Conservation (phyloP, 129 eudicot genomes). For the Escallonia rubra region DNA sequence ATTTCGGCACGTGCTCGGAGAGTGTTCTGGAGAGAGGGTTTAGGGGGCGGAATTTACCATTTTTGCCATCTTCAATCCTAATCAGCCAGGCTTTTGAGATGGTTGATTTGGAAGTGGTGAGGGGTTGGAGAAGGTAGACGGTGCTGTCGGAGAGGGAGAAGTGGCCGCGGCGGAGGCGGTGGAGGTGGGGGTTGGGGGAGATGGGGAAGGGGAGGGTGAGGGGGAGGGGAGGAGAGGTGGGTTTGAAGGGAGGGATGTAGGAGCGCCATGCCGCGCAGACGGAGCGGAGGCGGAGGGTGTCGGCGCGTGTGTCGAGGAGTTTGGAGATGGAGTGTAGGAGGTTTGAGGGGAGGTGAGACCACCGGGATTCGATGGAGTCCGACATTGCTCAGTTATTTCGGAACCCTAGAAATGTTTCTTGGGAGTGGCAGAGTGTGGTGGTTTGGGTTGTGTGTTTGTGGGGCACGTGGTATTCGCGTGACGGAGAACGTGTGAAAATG, state of each 20-base stretch:
- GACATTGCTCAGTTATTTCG: neutral
- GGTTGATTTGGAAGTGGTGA: neutral
- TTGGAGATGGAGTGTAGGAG: neutral
- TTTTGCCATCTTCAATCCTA: neutral
- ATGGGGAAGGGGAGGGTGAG: neutral
- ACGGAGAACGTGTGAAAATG: too few relatives aligned
- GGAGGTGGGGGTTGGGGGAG: neutral
- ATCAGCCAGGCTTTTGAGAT: neutral
- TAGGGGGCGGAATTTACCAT: constrained; percentile 1
- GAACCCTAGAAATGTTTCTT: neutral
- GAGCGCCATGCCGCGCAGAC: constrained; percentile 15
- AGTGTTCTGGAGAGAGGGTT: constrained; percentile 4
- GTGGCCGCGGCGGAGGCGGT: neutral
- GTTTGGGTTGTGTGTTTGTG: too few relatives aligned
- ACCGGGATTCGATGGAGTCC: neutral
- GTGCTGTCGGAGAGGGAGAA: constrained; percentile 2
- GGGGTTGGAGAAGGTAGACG: neutral
- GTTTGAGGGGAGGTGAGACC: constrained; percentile 7
- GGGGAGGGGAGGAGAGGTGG: neutral
- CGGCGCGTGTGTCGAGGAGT: constrained; percentile 1
- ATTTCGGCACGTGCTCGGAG: neutral
- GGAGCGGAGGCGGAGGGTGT: constrained; percentile 12
- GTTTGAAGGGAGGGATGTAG: constrained; percentile 1
- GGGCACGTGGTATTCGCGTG: too few relatives aligned
- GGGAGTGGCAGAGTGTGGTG: too few relatives aligned